Base-by-base conservation (phyloP, 148 eudicot genomes). In the Oxyria digyna region DNA sequence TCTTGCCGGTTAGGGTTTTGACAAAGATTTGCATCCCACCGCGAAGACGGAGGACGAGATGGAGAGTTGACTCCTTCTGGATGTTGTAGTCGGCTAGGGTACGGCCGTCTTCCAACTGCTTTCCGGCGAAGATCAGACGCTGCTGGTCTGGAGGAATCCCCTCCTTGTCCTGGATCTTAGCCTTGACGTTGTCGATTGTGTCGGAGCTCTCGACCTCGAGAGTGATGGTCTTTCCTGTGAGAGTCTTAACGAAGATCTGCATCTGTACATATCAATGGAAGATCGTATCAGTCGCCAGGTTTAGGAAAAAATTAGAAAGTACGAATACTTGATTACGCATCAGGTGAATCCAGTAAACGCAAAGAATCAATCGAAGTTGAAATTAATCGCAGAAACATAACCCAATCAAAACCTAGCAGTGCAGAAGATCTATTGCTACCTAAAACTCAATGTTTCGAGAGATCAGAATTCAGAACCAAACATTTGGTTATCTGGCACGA, bases 171-270 rank as follows among this genome's bases (percentile, higher is more conserved):
- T 46, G 52, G 52, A 46, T 46, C 8, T 46, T 46, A 23, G 52
- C 52, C 52, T 46, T 46, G 7, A 46, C 52, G 23, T 46, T 46
- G 52, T 46, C 52, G 52, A 46, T 46, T 7, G 52, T 46, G 52
- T 46, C 52, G 52, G 52, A 46, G 23, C 52, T 46, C 52, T 46
- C 52, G 52, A 46, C 52, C 52, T 46, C 52, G 21, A 46, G 52
- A n/a, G 52, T 46, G 52, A 46, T 46, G 8, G 52, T 46, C 52
- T 46, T 46, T 14, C 52, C 52, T 20, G 52, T 46, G 52, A 46
- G 52, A 23, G 52, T 46, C 52, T 46, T 46, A 46, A 46, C 52
- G 52, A 46, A 46, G 52, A 46, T 46, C 52, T 46, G 52, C 52
- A 46, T 46, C 52, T 46, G 52, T 46, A 46, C 9, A 46, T 46